Base-by-base conservation (phyloP, 768 basidiomycete species). In the Naganishia randhawae region DNA sequence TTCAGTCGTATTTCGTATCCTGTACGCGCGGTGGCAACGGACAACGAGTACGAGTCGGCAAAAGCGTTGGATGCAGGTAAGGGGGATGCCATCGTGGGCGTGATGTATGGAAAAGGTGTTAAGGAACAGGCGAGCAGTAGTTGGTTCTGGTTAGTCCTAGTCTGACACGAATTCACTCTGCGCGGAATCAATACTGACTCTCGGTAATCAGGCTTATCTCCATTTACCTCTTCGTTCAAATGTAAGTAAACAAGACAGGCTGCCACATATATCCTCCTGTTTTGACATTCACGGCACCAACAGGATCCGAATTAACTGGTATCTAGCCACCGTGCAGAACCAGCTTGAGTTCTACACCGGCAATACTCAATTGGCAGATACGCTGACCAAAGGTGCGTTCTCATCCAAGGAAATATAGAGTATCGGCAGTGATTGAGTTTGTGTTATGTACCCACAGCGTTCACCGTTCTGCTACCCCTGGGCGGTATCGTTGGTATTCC, bases 401-500 rank as follows among this genome's bases (percentile, higher is more conserved):
- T 8, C 22, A n/a, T n/a, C n/a, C n/a, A n/a, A n/a, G n/a, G n/a
- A n/a, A n/a, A n/a, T n/a, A n/a, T n/a, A n/a, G n/a, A n/a, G n/a
- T n/a, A n/a, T n/a, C n/a, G n/a, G n/a, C n/a, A n/a, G n/a, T n/a
- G n/a, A n/a, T n/a, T n/a, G n/a, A n/a, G n/a, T n/a, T n/a, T n/a
- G n/a, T n/a, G n/a, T n/a, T n/a, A n/a, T n/a, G n/a, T n/a, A n/a
- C n/a, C n/a, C n/a, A 75, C 74, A 67, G 73, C 77, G 2, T 82
- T 82, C 73, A 80, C 79, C 32, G 70, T 80, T 50, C 73, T 82
- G 9, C 77, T 82, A 3, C 81, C 81, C 10, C 64, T 81, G 19
- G 81, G 77, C 2, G 81, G 81, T 0, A 69, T 81, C n/a, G 61
- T 79, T 9, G 76, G 79, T 70, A 75, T 72, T 70, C 78, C 68